Evolutionary conservation across 176 grass and related monocot species (phyloP).

Genomic region (Triticum monococcum): DNA sequence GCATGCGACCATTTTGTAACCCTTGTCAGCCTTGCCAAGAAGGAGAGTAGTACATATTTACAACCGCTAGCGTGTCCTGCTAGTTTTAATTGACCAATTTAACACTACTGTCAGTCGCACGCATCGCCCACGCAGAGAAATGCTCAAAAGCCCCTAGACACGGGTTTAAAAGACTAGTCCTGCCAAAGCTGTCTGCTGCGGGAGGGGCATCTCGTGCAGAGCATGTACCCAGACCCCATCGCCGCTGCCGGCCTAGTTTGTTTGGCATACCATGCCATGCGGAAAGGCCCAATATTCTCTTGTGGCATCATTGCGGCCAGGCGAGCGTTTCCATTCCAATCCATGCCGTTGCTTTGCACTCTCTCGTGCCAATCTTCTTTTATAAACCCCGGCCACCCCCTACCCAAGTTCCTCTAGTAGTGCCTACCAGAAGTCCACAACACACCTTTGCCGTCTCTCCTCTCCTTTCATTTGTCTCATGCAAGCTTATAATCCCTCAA

Average conservation of each 20-base stretch:
- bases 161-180: not conserved
- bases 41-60: too few relatives aligned
- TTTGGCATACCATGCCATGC: conserved; percentile 46
- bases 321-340: not conserved
- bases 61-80: too few relatives aligned
- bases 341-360: not conserved
- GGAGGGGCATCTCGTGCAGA: conserved; percentile 41
- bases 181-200: conserved; percentile 43
- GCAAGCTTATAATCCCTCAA: conserved; percentile 1
- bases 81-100: not conserved
- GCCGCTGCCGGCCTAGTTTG: conserved; percentile 21
- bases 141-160: not conserved
- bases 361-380: not conserved
- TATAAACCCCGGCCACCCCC: not conserved
- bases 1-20: conserved; percentile 32
- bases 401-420: not conserved
- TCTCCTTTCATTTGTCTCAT: not conserved
- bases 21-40: not conserved
- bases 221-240: not conserved
- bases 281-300: conserved; percentile 44
- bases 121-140: not conserved
- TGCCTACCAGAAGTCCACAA: not conserved
- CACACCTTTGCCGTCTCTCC: not conserved
- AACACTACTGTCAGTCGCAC: conserved; percentile 6
- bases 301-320: conserved; percentile 38